Evolutionary conservation across 257 asterid genomes (phyloP).

Genomic region (Petrea volubilis): DNA sequence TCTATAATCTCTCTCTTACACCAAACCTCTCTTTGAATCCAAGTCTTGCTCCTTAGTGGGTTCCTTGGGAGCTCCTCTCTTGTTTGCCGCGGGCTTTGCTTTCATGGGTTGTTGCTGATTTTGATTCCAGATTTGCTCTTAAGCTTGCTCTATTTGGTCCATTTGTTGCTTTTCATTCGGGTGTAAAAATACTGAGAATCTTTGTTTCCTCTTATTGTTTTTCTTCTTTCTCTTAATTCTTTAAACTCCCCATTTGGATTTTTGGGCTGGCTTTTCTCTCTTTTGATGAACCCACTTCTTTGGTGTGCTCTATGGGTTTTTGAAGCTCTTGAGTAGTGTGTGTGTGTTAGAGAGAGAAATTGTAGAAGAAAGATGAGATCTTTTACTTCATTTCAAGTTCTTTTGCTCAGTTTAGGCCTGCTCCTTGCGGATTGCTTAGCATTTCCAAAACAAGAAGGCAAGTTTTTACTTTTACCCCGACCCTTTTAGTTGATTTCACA

Average conservation of each 20-base stretch:
- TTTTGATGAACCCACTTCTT: conserved; percentile 11
- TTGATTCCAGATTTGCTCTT: conserved; percentile 28
- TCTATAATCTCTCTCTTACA: conserved; percentile 11
- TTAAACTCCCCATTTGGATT: conserved; percentile 14
- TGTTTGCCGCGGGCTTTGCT: conserved; percentile 7
- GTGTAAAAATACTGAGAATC: conserved; percentile 19
- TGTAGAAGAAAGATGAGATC: conserved; percentile 40
- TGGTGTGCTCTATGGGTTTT: conserved; percentile 11
- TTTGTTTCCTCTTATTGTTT: conserved; percentile 16
- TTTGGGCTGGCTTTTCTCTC: conserved; percentile 14
- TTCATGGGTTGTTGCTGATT: conserved; percentile 27
- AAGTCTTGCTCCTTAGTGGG: conserved; percentile 28
- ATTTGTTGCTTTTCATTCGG: not conserved
- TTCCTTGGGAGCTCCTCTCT: not conserved
- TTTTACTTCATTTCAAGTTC: conserved; percentile 37
- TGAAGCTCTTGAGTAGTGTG: conserved; percentile 13
- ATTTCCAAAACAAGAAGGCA: conserved; percentile 71
- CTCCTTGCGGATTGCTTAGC: conserved; percentile 42
- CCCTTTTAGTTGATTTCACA: conserved; percentile 5
- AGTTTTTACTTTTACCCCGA: conserved; percentile 9
- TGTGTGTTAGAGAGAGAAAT: not conserved
- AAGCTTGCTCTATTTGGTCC: not conserved
- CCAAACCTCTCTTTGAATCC: conserved; percentile 33
- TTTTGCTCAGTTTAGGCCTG: conserved; percentile 45
- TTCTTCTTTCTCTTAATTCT: not conserved